A percentile compares a stretch with the other conserved stretches of the same genome.
These are phyloP conservation scores for Phytopythium helicoides DNA, from an alignment of 352 stramenopile species.

Conservation along the genomic window DNA sequence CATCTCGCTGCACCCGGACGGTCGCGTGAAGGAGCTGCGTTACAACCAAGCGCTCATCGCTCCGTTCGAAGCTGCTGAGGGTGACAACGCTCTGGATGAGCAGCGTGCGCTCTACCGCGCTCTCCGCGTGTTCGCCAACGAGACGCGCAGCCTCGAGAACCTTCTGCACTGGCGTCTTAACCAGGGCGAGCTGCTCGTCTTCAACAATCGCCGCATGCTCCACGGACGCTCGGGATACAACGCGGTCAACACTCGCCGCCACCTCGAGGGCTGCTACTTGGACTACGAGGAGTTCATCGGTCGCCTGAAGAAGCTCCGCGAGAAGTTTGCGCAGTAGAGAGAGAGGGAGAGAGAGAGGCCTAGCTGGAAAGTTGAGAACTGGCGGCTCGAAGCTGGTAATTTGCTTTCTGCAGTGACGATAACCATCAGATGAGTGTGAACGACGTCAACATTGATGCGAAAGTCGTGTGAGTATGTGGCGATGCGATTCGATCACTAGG, in stretches of 20 bases:
- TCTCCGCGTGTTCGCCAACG: constrained; percentile 18
- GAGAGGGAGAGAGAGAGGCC: not conserved
- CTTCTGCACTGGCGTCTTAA: constrained; percentile 43
- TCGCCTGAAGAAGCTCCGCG: constrained; percentile 41
- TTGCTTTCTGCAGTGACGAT: too few species aligned
- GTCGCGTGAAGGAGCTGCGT: constrained; percentile 18
- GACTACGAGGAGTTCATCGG: constrained; percentile 82
- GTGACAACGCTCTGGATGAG: not conserved
- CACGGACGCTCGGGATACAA: constrained; percentile 74
- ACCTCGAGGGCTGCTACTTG: constrained; percentile 86
- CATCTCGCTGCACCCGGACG: constrained; percentile 13
- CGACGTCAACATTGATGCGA: too few species aligned
- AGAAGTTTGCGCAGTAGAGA: constrained; percentile 4
- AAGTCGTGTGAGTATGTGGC: too few species aligned
- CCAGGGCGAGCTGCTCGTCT: constrained; percentile 76
- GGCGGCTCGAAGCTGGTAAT: too few species aligned
- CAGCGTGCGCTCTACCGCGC: constrained; percentile 66
- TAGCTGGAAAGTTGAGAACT: too few species aligned
- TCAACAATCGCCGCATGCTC: constrained; percentile 88
- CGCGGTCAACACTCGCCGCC: constrained; percentile 34
- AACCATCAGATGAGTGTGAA: too few species aligned
- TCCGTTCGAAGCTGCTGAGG: constrained; percentile 12
- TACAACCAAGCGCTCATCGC: constrained; percentile 33
- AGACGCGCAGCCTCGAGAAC: constrained; percentile 15
- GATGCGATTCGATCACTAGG: too few species aligned